Evolutionary conservation across 805 yeast species (phyloP).

Genomic region (Saturnispora quitensis): DNA sequence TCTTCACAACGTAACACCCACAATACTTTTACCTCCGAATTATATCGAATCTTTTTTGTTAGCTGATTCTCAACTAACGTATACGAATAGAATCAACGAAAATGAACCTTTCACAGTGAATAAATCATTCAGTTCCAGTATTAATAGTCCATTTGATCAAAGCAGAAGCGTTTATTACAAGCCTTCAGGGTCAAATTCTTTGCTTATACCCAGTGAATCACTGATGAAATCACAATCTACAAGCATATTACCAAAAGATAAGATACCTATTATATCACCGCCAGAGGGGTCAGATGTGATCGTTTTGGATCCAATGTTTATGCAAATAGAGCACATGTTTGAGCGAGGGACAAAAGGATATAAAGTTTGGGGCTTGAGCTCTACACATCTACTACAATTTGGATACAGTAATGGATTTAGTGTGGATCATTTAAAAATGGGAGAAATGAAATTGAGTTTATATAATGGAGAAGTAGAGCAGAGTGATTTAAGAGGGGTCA

Average conservation of each 20-base stretch:
- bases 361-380: not conserved
- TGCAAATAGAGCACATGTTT: not conserved
- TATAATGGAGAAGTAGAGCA: not conserved
- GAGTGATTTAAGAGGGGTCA: not conserved
- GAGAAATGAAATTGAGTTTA: constrained; percentile 3
- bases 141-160: not conserved
- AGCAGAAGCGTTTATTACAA: not conserved
- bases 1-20: not conserved
- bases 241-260: not conserved
- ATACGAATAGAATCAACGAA: constrained; percentile 1
- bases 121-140: not conserved
- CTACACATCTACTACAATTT: not conserved
- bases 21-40: not conserved
- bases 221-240: not conserved
- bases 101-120: not conserved
- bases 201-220: not conserved
- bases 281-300: not conserved
- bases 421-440: constrained; percentile 5
- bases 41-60: constrained; percentile 1
- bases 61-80: not conserved
- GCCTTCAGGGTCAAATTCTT: not conserved
- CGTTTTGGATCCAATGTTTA: not conserved
- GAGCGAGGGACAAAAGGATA: not conserved
- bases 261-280: not conserved
- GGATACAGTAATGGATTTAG: not conserved